Evolutionary conservation across 2,329 filamentous ascomycete genomes (phyloP).

Genomic region (Colletotrichum salicis): DNA sequence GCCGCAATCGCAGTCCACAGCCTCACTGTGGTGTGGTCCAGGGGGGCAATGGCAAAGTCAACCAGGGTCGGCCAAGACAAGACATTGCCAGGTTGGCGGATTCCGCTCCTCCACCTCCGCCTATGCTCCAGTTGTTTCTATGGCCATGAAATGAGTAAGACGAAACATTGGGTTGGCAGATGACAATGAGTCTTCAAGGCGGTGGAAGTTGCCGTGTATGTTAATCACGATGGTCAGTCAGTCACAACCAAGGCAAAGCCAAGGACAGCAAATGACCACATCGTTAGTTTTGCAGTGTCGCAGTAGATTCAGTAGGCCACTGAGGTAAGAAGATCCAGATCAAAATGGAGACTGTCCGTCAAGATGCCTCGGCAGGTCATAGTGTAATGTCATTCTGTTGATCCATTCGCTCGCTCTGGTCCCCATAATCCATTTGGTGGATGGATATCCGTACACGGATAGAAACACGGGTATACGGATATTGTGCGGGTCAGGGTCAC

Average conservation of each 20-base stretch:
- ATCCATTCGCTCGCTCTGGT: background rate
- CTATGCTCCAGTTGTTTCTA: background rate
- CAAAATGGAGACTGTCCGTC: background rate
- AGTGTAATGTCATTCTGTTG: slow-evolving; percentile 10
- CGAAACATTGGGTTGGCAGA: background rate
- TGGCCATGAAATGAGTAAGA: background rate
- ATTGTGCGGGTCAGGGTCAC: slow-evolving; percentile 12
- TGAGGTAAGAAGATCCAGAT: slow-evolving; percentile 28
- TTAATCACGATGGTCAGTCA: slow-evolving; percentile 13
- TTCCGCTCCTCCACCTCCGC: slow-evolving; percentile 7
- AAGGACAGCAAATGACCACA: slow-evolving; percentile 10
- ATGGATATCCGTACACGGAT: background rate
- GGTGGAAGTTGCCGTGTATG: background rate
- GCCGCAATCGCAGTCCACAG: slow-evolving; percentile 11
- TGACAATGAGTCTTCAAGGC: background rate
- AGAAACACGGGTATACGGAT: slow-evolving; percentile 31
- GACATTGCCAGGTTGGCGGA: background rate
- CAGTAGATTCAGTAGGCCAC: background rate
- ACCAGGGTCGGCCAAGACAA: background rate
- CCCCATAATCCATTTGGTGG: background rate
- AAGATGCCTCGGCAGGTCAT: slow-evolving; percentile 1
- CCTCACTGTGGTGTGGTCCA: background rate
- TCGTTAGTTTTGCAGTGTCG: slow-evolving; percentile 10
- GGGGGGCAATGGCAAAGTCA: background rate
- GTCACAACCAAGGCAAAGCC: slow-evolving; percentile 12